Conservation (phyloP, 2,329 filamentous ascomycete species). For the Calonectria ilicicola region DNA sequence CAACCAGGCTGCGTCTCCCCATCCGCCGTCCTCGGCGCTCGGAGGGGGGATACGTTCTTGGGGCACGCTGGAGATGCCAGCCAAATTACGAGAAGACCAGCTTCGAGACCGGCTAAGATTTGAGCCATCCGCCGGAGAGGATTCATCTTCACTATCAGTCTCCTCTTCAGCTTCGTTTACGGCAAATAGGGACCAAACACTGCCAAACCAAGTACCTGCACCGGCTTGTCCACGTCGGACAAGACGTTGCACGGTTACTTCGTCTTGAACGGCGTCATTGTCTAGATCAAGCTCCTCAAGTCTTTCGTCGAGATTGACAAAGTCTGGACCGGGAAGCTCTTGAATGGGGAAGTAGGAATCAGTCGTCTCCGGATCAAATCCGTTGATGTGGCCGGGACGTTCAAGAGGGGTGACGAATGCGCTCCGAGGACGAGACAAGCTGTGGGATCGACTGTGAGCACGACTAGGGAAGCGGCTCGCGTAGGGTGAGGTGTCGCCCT, state of each 20-base stretch:
- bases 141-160: slow-evolving; percentile 54
- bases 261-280: slow-evolving; percentile 62
- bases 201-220: slow-evolving; percentile 70
- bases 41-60: slow-evolving; percentile 61
- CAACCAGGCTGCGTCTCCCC: slow-evolving; percentile 77
- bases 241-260: slow-evolving; percentile 68
- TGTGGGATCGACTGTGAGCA: slow-evolving; percentile 57
- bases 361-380: slow-evolving; percentile 41
- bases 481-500: slow-evolving; percentile 49
- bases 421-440: slow-evolving; percentile 49
- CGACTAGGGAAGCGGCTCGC: slow-evolving; percentile 64
- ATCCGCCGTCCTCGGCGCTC: slow-evolving; percentile 68
- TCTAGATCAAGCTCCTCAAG: slow-evolving; percentile 67
- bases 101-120: slow-evolving; percentile 45
- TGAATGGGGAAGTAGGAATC: slow-evolving; percentile 41
- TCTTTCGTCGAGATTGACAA: slow-evolving; percentile 71
- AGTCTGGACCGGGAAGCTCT: slow-evolving; percentile 66
- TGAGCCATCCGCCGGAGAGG: slow-evolving; percentile 40
- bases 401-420: slow-evolving; percentile 60
- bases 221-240: slow-evolving; percentile 65
- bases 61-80: slow-evolving; percentile 54
- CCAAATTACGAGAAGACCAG: slow-evolving; percentile 52
- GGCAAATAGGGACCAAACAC: slow-evolving; percentile 71
- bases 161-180: slow-evolving; percentile 71
- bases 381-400: slow-evolving; percentile 47